These are phyloP conservation scores for Leccinum incarnatum DNA, from an alignment of 768 basidiomycete species.

Conservation along the genomic window DNA sequence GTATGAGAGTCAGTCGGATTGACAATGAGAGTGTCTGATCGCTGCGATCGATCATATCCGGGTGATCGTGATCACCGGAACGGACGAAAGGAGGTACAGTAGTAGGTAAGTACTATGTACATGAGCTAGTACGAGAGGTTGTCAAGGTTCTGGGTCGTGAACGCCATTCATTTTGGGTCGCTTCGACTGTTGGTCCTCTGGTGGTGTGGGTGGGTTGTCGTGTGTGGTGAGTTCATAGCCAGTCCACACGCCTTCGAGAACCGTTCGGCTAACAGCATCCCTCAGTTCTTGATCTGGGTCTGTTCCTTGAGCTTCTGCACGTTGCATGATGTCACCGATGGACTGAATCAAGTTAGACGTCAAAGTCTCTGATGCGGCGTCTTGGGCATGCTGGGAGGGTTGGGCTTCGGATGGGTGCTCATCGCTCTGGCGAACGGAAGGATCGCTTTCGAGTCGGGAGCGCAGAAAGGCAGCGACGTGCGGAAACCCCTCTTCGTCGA, in stretches of 20 bases:
- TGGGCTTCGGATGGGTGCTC: slow-evolving; percentile 15
- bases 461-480: slow-evolving; percentile 63
- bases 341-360: slow-evolving; percentile 64
- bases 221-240: slow-evolving; percentile 53
- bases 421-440: slow-evolving; percentile 9
- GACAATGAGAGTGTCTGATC: slow-evolving; percentile 30
- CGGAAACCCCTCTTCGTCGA: slow-evolving; percentile 64
- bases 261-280: slow-evolving; percentile 56
- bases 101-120: background rate
- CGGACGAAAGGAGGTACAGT: slow-evolving; percentile 19
- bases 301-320: slow-evolving; percentile 51
- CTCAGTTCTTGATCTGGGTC: slow-evolving; percentile 69
- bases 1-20: slow-evolving; percentile 4
- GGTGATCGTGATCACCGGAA: slow-evolving; percentile 36
- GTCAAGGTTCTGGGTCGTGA: slow-evolving; percentile 4
- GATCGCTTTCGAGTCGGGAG: slow-evolving; percentile 26
- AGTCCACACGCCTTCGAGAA: slow-evolving; percentile 62
- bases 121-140: background rate
- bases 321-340: slow-evolving; percentile 66
- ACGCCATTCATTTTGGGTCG: slow-evolving; percentile 26
- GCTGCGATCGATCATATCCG: slow-evolving; percentile 25
- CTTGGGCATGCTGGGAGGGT: slow-evolving; percentile 67
- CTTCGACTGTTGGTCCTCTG: slow-evolving; percentile 17
- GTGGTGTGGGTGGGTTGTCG: slow-evolving; percentile 2
- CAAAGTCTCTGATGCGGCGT: slow-evolving; percentile 65